Evolutionary conservation across 306 rosid species (phyloP).

Genomic region (Astragalus glycyphyllos): DNA sequence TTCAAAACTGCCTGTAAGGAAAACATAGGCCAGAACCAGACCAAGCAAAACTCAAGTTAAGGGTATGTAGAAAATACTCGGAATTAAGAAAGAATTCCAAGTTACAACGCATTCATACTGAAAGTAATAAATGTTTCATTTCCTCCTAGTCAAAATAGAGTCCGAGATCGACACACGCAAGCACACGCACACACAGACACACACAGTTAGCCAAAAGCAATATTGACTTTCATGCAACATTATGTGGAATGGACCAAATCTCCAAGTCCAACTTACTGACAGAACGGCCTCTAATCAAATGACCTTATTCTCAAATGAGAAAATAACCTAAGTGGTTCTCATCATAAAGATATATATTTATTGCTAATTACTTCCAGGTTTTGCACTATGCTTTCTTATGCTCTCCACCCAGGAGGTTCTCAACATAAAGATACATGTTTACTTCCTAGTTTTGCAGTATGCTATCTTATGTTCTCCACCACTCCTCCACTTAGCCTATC

Average conservation of each 20-base stretch:
- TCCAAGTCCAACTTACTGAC: slow-evolving; percentile 7
- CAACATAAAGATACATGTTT: background rate
- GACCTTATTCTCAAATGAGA: slow-evolving; percentile 16
- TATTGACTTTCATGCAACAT: background rate
- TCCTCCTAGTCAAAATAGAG: background rate
- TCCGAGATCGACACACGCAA: slow-evolving; percentile 2
- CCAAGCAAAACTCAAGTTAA: slow-evolving; percentile 34
- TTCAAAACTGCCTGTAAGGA: slow-evolving; percentile 94
- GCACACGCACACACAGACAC: no score
- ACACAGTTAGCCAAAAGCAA: background rate
- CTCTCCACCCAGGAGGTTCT: background rate
- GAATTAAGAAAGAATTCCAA: slow-evolving; percentile 13
- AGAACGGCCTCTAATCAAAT: slow-evolving; percentile 10
- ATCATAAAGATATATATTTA: background rate
- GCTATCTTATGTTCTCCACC: slow-evolving; percentile 24
- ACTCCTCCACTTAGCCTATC: background rate
- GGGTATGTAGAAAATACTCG: background rate
- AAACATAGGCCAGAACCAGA: slow-evolving; percentile 35
- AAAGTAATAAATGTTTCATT: background rate
- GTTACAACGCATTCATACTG: background rate
- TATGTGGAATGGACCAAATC: background rate
- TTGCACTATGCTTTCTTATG: slow-evolving; percentile 15
- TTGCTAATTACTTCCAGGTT: slow-evolving; percentile 7
- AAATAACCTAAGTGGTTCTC: slow-evolving; percentile 20
- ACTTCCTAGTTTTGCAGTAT: slow-evolving; percentile 21